phyloP scores from a whole-genome alignment of 1,284 basidiomycete species.

The Ceraceosorus guamensis region DNA sequence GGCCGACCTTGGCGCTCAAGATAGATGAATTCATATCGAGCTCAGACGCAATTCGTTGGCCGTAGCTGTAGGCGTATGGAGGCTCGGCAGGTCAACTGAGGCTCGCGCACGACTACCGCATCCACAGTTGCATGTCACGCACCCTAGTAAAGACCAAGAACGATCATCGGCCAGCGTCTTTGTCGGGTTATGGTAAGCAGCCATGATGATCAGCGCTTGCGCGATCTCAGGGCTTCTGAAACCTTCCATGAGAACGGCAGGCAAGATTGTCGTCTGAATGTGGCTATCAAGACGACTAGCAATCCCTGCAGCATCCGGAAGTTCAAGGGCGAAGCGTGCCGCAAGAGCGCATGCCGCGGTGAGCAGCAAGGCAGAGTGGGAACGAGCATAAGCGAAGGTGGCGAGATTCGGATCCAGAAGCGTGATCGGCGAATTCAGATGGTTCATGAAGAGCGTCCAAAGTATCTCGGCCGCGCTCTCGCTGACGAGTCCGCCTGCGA shows the following conservation, averaged over 20 bases:
- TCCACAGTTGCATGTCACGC: no score
- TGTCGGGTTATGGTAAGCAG: slow-evolving; percentile 3
- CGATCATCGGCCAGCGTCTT: neutral
- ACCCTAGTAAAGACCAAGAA: neutral
- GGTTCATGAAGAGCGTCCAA: slow-evolving; percentile 20
- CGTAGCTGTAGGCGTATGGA: neutral
- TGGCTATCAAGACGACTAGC: neutral
- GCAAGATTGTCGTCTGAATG: slow-evolving; percentile 1
- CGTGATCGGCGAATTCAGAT: slow-evolving; percentile 25
- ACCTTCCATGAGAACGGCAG: slow-evolving; percentile 3
- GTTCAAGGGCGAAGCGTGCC: neutral
- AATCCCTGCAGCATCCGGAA: neutral
- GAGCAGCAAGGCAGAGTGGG: neutral
- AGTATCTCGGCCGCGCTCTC: slow-evolving; percentile 17
- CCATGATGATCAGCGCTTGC: slow-evolving; percentile 7
- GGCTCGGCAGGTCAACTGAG: neutral
- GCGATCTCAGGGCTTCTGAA: slow-evolving; percentile 2
- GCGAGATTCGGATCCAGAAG: slow-evolving; percentile 23
- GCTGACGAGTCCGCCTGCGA: slow-evolving; percentile 19
- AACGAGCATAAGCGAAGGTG: neutral
- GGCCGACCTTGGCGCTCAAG: neutral
- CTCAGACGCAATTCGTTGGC: neutral
- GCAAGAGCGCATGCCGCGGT: neutral
- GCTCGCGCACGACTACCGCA: no score
- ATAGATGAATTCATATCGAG: neutral